Base-by-base conservation (phyloP, 1,284 basidiomycete genomes). In the Trichosporon asahii region DNA sequence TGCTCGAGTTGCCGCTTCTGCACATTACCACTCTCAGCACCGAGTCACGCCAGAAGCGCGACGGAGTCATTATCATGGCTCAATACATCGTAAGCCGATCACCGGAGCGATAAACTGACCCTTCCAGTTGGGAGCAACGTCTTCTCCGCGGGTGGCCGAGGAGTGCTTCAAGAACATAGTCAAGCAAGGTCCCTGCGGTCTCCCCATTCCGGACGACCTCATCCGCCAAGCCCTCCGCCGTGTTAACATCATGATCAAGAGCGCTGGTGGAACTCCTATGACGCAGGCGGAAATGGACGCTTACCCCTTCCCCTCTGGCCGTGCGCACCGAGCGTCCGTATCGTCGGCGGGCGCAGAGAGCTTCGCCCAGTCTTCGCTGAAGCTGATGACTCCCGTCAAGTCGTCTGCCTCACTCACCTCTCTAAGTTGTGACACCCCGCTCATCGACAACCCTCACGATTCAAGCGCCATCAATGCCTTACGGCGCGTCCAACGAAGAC, bases 81-180 rank as follows among this genome's bases (percentile, higher is more conserved):
- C 73, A 74, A 31, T 82, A 82, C 68, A 77, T 82, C 21, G 80
- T 82, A 64, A 72, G 80, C 21, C 4, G 8, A 18, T 8, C 2
- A n/a, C 18, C n/a, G 3, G 9, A 46, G 12, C 15, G 37, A n/a
- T 21, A 14, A 21, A n/a, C 40, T 67, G 44, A 67, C 44, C n/a
- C 27, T 1, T 63, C n/a, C n/a, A 81, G 79, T 73, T 76, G 25
- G 77, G 74, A 3, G 74, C 79, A 66, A 80, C 81, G 0, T 66
- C 70, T 2, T 63, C 69, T 2, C 65, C 70, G 1, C 1, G 66
- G 14, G 65, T 75, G 61, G 70, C 77, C 15, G 79, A 78, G 65
- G 18, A 33, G 0, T 72, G 73, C 27, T 82, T 80, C 74, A 77
- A 76, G 57, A 60, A 70, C 8, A 75, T 82, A 18, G 60, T 80